Conservation (phyloP, 192 early-diverging fungal species). For the Rhizophagus clarus region DNA sequence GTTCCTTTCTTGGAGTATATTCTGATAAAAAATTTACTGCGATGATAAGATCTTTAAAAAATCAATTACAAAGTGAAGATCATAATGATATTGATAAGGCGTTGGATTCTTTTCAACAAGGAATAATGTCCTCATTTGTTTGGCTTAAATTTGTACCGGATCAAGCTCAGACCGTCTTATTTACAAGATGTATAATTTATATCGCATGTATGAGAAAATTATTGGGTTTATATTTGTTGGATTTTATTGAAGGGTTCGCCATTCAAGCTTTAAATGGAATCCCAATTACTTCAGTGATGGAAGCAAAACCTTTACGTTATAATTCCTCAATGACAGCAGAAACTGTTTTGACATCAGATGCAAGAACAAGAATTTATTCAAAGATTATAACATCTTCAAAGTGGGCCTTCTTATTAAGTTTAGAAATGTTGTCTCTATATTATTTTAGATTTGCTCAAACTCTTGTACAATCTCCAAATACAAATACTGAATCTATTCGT, state of each 20-base stretch:
- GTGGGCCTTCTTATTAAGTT: background rate
- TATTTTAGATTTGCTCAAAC: background rate
- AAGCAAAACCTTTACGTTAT: background rate
- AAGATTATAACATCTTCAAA: background rate
- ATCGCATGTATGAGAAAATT: constrained; percentile 11
- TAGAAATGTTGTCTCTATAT: background rate
- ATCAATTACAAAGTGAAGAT: background rate
- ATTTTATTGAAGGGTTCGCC: background rate
- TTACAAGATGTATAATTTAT: background rate
- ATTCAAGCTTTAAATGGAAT: constrained; percentile 18
- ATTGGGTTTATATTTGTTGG: background rate
- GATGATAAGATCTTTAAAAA: background rate
- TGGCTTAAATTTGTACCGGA: background rate
- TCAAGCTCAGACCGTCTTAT: background rate
- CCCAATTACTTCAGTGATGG: background rate
- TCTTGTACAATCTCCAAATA: background rate
- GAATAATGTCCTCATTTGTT: constrained; percentile 5
- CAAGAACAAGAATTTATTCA: background rate
- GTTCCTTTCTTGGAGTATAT: background rate
- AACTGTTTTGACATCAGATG: background rate
- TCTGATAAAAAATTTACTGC: background rate
- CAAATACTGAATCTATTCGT: background rate
- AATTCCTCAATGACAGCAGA: background rate
- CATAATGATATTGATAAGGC: background rate
- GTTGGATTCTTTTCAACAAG: background rate